Conservation (phyloP, 1,284 basidiomycete species). For the Marasmius tenuissimus region DNA sequence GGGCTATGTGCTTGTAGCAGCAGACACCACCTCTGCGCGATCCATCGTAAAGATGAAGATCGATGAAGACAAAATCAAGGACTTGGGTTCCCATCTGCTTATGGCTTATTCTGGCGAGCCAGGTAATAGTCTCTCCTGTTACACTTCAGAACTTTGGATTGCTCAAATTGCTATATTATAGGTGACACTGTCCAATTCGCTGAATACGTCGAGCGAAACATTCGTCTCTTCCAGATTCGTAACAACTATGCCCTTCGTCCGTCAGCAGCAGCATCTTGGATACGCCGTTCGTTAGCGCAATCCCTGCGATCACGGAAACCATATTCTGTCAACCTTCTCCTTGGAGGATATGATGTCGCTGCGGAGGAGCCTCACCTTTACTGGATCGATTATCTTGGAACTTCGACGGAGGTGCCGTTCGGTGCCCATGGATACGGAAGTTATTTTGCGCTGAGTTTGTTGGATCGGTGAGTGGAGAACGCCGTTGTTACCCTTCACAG, state of each 20-base stretch:
- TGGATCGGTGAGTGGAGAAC: slow-evolving; percentile 70
- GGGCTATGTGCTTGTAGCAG: slow-evolving; percentile 88
- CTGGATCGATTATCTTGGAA: slow-evolving; percentile 97
- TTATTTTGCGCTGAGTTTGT: slow-evolving; percentile 89
- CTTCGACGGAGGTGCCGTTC: slow-evolving; percentile 86
- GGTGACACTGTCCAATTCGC: slow-evolving; percentile 98
- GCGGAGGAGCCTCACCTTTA: slow-evolving; percentile 76
- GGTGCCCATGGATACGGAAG: slow-evolving; percentile 95
- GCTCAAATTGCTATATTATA: slow-evolving; percentile 25
- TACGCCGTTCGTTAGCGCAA: slow-evolving; percentile 87
- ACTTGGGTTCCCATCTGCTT: slow-evolving; percentile 86
- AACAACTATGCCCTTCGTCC: slow-evolving; percentile 90
- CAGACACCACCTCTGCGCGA: slow-evolving; percentile 86
- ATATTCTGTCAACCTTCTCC: slow-evolving; percentile 90
- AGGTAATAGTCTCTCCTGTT: slow-evolving; percentile 46
- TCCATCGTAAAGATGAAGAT: slow-evolving; percentile 98
- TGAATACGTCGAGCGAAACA: slow-evolving; percentile 94
- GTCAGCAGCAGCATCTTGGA: slow-evolving; percentile 91
- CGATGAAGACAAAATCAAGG: slow-evolving; percentile 97
- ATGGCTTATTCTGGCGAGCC: slow-evolving; percentile 97
- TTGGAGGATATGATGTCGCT: slow-evolving; percentile 88
- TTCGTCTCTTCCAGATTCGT: slow-evolving; percentile 95
- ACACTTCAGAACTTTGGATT: neutral
- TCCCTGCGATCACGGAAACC: slow-evolving; percentile 87
- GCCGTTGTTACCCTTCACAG: neutral